Conservation (phyloP, 495 filamentous ascomycete species). For the Alectoria sarmentosa region DNA sequence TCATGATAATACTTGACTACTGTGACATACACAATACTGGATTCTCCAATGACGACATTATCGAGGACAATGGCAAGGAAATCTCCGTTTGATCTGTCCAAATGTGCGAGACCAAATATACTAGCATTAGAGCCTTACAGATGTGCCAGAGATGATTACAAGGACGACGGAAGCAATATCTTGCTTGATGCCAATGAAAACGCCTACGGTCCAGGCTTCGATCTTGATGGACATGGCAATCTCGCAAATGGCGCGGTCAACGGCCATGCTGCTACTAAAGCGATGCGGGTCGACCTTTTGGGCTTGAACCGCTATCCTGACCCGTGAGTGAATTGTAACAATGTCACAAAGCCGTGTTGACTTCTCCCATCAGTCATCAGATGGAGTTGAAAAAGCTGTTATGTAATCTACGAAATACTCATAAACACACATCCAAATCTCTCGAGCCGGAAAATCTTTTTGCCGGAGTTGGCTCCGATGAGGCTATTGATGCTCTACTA, state of each 20-base stretch:
- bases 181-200: conserved; percentile 98
- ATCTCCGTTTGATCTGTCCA: conserved; percentile 64
- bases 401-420: conserved; percentile 81
- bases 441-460: conserved; percentile 80
- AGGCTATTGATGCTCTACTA: conserved; percentile 89
- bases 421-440: conserved; percentile 65
- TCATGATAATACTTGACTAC: too few species aligned
- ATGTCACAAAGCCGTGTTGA: not conserved
- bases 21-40: too few species aligned
- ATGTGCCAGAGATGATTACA: conserved; percentile 90
- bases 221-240: too few species aligned
- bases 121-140: conserved; percentile 75
- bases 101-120: conserved; percentile 79
- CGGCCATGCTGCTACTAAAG: conserved; percentile 28
- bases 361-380: conserved; percentile 58
- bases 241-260: conserved; percentile 34
- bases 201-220: conserved; percentile 80
- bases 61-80: not conserved
- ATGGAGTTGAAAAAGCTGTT: conserved; percentile 74
- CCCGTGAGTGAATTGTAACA: conserved; percentile 49
- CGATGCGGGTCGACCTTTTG: conserved; percentile 50
- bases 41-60: too few species aligned
- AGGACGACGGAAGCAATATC: conserved; percentile 95
- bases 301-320: conserved; percentile 95
- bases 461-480: conserved; percentile 91